Evolutionary conservation across 208 protist species (phyloP), one percentile per base, ranked within the genome.

Genomic region (Trypanosoma congolense): DNA sequence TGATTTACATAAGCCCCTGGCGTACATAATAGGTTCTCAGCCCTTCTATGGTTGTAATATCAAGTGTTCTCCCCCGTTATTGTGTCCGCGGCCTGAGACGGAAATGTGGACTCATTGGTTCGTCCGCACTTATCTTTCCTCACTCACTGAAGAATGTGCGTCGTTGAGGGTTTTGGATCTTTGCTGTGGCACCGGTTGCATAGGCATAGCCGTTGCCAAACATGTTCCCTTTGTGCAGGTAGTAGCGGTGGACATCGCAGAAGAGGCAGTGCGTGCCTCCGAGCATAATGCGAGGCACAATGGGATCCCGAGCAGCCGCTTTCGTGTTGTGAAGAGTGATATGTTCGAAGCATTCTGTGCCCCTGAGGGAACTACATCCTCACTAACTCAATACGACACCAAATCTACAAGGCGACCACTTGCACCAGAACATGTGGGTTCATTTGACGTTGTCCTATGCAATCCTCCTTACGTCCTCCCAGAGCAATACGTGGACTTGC

Each of bases 91-190:
- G 1, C 78, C 83, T 2, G 84, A 95, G 67, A 95, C 88, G 29
- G 84, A 95, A 68, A 81, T 90, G 82, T 92, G 84, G 88, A 80
- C 75, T 2, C 84, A 92, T 55, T 95, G 83, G 85, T 35, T 90
- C 26, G 70, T 87, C 6, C 56, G 75, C 21, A 48, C 65, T 24
- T 48, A 83, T 52, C 61, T 93, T 5, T 33, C 25, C 21, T 57
- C 40, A 45, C 41, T 55, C 28, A 30, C 30, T 22, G 19, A 1
- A 16, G 29, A 19, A 10, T 19, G 5, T 2, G 6, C 40, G 28
- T 47, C 57, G n/a, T 14, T 91, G 9, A 51, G 51, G 0, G 73
- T 95, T 26, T 71, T 95, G 8, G 88, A 95, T 56, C 74, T 95
- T 63, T 92, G 88, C 60, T 83, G 77, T 51, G 88, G 88, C 51